phyloP scores from a whole-genome alignment of 2,329 filamentous ascomycete genomes.

The Stagonosporopsis rhizophila region DNA sequence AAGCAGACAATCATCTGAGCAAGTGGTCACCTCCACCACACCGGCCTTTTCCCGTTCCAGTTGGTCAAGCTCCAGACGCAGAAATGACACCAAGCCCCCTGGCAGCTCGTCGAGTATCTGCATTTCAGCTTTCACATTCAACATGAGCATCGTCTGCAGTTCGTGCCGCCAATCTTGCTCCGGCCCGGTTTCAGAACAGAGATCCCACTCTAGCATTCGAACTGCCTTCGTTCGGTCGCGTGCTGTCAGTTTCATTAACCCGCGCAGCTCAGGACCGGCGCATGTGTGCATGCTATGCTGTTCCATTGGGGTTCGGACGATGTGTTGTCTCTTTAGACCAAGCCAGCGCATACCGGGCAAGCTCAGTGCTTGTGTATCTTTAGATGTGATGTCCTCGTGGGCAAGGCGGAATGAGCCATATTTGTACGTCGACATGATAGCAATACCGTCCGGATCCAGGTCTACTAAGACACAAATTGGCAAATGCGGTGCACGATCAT shows the following conservation, averaged over 20 bases:
- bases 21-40: slow-evolving; percentile 3
- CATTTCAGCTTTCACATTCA: slow-evolving; percentile 79
- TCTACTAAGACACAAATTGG: slow-evolving; percentile 73
- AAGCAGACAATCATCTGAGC: slow-evolving; percentile 37
- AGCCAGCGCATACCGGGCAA: slow-evolving; percentile 68
- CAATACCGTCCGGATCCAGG: slow-evolving; percentile 77
- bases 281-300: slow-evolving; percentile 22
- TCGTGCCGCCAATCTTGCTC: slow-evolving; percentile 59
- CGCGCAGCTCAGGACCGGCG: slow-evolving; percentile 41
- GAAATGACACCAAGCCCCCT: slow-evolving; percentile 43
- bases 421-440: slow-evolving; percentile 77
- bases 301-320: slow-evolving; percentile 26
- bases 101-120: slow-evolving; percentile 66
- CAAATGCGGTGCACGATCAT: slow-evolving; percentile 47
- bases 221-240: slow-evolving; percentile 67
- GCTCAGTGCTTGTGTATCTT: slow-evolving; percentile 31
- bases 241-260: slow-evolving; percentile 58
- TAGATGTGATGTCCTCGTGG: slow-evolving; percentile 63
- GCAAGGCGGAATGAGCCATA: slow-evolving; percentile 68
- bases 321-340: slow-evolving; percentile 59
- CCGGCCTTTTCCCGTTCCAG: slow-evolving; percentile 9
- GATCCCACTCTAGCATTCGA: slow-evolving; percentile 58
- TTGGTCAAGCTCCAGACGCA: slow-evolving; percentile 32
- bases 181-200: slow-evolving; percentile 40
- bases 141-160: slow-evolving; percentile 74